phyloP scores from a whole-genome alignment of 257 asterid genomes.

The Thymus quinquecostatus region DNA sequence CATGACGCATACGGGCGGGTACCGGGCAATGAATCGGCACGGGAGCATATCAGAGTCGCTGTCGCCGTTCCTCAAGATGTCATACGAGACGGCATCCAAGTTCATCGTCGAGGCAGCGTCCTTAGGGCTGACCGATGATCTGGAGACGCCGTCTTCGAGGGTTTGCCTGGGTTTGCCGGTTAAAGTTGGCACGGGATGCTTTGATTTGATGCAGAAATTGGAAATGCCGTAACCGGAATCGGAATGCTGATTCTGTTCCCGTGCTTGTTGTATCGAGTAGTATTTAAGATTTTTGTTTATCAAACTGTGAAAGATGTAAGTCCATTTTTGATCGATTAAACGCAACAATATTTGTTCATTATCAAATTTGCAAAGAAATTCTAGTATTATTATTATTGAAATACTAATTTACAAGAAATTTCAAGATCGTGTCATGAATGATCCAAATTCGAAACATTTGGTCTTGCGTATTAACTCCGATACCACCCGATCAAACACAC shows the following conservation, averaged over 20 bases:
- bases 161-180: conserved; percentile 92
- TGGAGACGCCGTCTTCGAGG: conserved; percentile 84
- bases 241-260: conserved; percentile 20
- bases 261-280: not conserved
- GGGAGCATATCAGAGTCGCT: conserved; percentile 78
- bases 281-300: not conserved
- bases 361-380: not conserved
- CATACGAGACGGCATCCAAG: conserved; percentile 89
- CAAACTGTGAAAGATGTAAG: not conserved
- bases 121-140: conserved; percentile 57
- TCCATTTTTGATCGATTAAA: not conserved
- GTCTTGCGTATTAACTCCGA: too few species aligned
- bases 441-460: too few species aligned
- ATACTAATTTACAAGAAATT: too few species aligned
- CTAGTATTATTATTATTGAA: too few species aligned
- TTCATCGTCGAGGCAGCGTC: conserved; percentile 88
- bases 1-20: conserved; percentile 93
- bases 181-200: conserved; percentile 85
- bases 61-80: conserved; percentile 83
- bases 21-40: conserved; percentile 82
- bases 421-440: too few species aligned
- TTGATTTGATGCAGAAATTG: conserved; percentile 82
- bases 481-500: too few species aligned
- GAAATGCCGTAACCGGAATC: not conserved
- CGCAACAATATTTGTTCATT: too few species aligned